phyloP scores from a whole-genome alignment of 257 asterid species.

The Agastache rugosa region DNA sequence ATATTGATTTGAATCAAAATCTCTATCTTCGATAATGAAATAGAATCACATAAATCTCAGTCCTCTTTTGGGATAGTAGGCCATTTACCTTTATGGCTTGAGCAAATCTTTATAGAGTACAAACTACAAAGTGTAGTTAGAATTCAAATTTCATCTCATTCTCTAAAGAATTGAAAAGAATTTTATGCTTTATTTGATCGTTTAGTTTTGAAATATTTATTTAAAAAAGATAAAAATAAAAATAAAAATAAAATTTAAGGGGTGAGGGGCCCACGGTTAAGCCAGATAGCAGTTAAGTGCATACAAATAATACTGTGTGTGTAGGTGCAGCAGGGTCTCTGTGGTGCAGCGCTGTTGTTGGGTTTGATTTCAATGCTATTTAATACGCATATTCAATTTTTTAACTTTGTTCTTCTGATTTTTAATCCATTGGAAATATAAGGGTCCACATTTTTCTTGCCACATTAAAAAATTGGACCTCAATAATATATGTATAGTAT shows the following conservation, averaged over 20 bases:
- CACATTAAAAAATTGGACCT: neutral
- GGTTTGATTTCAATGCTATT: conserved; percentile 43
- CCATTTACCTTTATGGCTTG: no score
- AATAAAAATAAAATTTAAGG: no score
- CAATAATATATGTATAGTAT: no score
- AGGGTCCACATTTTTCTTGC: neutral
- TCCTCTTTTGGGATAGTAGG: no score
- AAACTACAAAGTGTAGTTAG: neutral
- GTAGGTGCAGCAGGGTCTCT: conserved; percentile 29
- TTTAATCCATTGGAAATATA: neutral
- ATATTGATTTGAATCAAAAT: no score
- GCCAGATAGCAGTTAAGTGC: neutral
- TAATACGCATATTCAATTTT: conserved; percentile 26
- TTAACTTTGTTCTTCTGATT: conserved; percentile 7
- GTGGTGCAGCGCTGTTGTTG: conserved; percentile 25
- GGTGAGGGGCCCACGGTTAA: conserved; percentile 6
- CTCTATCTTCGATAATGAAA: no score
- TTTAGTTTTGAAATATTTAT: neutral
- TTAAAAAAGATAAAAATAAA: neutral
- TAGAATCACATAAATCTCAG: no score
- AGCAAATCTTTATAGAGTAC: no score
- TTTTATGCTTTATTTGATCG: neutral
- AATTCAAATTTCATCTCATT: neutral
- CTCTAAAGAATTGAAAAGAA: neutral
- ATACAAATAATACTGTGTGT: neutral